These are phyloP conservation scores for Whalleya microplaca DNA, from an alignment of 2,329 filamentous ascomycete genomes.

Conservation along the genomic window DNA sequence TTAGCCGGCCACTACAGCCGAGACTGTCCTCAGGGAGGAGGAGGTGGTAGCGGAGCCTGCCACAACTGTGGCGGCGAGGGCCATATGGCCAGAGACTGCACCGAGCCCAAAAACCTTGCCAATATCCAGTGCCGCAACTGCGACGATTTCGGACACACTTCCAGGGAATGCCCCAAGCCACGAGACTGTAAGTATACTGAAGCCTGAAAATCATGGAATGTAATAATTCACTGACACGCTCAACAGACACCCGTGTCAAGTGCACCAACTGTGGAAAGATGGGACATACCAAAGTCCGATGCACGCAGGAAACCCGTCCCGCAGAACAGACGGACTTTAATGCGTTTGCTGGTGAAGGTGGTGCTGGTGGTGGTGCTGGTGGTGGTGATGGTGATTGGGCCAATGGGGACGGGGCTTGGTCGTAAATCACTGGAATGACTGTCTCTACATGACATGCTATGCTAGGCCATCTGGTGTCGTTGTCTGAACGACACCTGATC, in stretches of 20 bases:
- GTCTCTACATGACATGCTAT: background rate
- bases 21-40: conserved; percentile 17
- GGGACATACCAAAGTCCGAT: conserved; percentile 48
- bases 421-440: background rate
- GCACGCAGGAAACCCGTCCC: conserved; percentile 34
- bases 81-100: conserved; percentile 66
- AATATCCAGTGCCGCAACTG: conserved; percentile 55
- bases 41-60: conserved; percentile 43
- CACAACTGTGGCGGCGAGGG: conserved; percentile 66
- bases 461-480: too few relatives aligned
- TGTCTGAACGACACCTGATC: background rate
- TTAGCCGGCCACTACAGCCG: background rate
- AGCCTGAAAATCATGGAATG: background rate
- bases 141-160: conserved; percentile 52
- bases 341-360: conserved; percentile 4
- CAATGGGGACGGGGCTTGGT: background rate
- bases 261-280: conserved; percentile 60
- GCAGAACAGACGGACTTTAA: conserved; percentile 10
- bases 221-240: conserved; percentile 26
- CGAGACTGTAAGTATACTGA: conserved; percentile 50
- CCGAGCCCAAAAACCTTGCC: conserved; percentile 48
- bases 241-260: conserved; percentile 54
- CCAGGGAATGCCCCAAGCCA: conserved; percentile 58
- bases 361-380: conserved; percentile 9
- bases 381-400: background rate